A percentile compares a stretch with the other conserved stretches of the same genome.
Conservation (phyloP, 495 filamentous ascomycete genomes). For the Lasiosphaeris hirsuta region DNA sequence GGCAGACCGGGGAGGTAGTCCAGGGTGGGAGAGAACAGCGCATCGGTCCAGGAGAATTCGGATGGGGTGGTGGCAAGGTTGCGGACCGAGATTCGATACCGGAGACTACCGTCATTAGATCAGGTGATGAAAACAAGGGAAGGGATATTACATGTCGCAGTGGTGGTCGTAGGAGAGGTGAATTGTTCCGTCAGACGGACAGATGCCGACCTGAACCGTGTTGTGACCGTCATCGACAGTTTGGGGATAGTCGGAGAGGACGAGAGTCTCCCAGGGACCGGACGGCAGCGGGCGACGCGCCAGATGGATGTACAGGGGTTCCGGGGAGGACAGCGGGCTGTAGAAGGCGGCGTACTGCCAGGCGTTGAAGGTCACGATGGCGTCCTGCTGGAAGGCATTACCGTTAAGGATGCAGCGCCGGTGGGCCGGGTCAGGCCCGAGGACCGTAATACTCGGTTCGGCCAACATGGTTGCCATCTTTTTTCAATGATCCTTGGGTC, state of each 20-base stretch:
- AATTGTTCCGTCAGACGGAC: conserved; percentile 45
- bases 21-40: conserved; percentile 39
- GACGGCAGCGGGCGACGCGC: conserved; percentile 38
- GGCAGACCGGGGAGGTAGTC: conserved; percentile 38
- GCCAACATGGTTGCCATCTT: conserved; percentile 18
- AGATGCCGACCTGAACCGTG: conserved; percentile 48
- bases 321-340: conserved; percentile 22
- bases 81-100: conserved; percentile 40
- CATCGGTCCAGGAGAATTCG: conserved; percentile 32
- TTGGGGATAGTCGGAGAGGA: conserved; percentile 47
- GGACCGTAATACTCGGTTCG: conserved; percentile 27
- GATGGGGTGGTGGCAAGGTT: conserved; percentile 35
- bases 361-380: conserved; percentile 35
- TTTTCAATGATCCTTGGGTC: too few relatives aligned
- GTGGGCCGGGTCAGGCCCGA: conserved; percentile 36
- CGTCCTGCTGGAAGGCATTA: conserved; percentile 44
- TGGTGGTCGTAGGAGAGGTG: conserved; percentile 48
- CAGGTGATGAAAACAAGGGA: background rate
- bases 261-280: conserved; percentile 39
- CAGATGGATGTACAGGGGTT: conserved; percentile 42
- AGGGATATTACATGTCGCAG: conserved; percentile 32
- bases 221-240: conserved; percentile 50
- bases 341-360: conserved; percentile 49
- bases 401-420: conserved; percentile 40
- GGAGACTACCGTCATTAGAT: conserved; percentile 28